Conservation (phyloP, 495 filamentous ascomycete genomes). For the Halenospora varia region DNA sequence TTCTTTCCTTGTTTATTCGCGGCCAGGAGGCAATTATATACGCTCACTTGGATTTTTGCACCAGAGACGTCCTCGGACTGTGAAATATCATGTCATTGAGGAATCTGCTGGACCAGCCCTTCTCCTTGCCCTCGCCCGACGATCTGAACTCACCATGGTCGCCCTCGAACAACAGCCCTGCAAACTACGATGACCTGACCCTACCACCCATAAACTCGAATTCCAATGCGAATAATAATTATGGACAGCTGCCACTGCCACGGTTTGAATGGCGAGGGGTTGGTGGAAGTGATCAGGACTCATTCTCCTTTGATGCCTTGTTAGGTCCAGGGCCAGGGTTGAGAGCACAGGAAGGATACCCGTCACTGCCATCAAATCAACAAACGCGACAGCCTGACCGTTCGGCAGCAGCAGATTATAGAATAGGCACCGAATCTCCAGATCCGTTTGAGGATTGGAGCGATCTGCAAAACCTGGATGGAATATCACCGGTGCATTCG, state of each 20-base stretch:
- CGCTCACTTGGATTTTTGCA: not conserved
- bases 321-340: not conserved
- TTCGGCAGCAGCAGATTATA: constrained; percentile 2
- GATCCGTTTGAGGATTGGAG: constrained; percentile 19
- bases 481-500: not conserved
- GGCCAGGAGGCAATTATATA: not conserved
- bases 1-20: not conserved
- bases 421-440: constrained; percentile 15
- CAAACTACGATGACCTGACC: not conserved
- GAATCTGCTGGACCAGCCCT: too few species aligned
- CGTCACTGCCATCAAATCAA: constrained; percentile 16
- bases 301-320: not conserved
- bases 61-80: not conserved
- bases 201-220: constrained; percentile 6
- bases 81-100: not conserved
- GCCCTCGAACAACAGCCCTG: not conserved
- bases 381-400: constrained; percentile 3
- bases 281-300: too few species aligned
- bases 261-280: too few species aligned
- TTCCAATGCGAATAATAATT: not conserved
- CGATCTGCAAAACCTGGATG: not conserved
- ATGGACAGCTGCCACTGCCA: too few species aligned
- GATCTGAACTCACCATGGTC: not conserved
- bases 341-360: not conserved
- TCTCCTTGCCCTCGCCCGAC: not conserved